Conservation (phyloP, 164 flowering plant species). For the Warburgia ugandensis region DNA sequence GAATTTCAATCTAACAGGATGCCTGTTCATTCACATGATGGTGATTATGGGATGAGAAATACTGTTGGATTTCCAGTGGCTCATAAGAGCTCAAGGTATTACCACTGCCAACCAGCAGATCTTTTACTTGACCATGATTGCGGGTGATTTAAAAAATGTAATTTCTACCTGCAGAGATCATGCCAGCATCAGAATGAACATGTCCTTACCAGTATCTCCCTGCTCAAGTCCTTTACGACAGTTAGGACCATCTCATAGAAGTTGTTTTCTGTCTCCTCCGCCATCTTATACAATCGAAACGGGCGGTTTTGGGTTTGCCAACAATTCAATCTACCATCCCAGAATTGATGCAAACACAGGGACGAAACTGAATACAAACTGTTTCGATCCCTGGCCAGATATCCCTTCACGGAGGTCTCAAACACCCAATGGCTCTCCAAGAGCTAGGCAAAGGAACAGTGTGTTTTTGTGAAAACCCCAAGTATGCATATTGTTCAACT, state of each 20-base stretch:
- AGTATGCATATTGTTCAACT: too few species aligned
- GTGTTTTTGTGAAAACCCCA: too few species aligned
- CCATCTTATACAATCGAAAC: slow-evolving; percentile 26
- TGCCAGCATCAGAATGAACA: slow-evolving; percentile 14
- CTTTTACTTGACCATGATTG: not conserved
- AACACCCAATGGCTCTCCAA: too few species aligned
- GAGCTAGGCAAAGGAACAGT: too few species aligned
- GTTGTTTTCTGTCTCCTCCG: slow-evolving; percentile 61
- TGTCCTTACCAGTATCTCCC: slow-evolving; percentile 28
- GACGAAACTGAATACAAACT: too few species aligned
- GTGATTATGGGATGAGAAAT: slow-evolving; percentile 28
- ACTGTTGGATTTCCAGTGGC: slow-evolving; percentile 20
- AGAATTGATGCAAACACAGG: too few species aligned
- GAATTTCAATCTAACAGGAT: slow-evolving; percentile 34
- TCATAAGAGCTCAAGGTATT: slow-evolving; percentile 42
- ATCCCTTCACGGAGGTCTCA: too few species aligned
- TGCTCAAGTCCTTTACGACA: slow-evolving; percentile 30
- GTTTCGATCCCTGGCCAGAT: too few species aligned
- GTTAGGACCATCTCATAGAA: slow-evolving; percentile 35
- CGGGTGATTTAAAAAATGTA: not conserved
- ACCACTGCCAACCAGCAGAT: not conserved
- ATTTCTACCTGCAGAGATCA: slow-evolving; percentile 14
- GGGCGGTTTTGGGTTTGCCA: slow-evolving; percentile 10
- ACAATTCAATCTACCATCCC: too few species aligned
- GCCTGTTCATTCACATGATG: slow-evolving; percentile 21